Conservation (phyloP, 169 alveolate genomes). For the Plasmodium blacklocki region DNA sequence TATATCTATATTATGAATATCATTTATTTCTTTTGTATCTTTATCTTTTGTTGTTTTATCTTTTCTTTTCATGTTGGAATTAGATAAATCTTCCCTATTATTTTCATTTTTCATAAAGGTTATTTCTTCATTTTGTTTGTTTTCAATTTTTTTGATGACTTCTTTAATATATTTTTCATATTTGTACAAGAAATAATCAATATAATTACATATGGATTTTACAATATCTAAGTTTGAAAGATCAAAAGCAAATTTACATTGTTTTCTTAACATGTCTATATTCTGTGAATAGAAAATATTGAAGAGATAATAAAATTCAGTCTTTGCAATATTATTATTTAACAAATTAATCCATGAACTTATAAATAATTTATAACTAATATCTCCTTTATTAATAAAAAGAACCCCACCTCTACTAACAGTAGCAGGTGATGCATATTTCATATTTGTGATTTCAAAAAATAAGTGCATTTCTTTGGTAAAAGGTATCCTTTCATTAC, state of each 20-base stretch:
- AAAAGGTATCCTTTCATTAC: slow-evolving; percentile 96
- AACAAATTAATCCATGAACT: slow-evolving; percentile 93
- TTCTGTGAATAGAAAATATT: slow-evolving; percentile 88
- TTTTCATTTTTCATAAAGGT: slow-evolving; percentile 1
- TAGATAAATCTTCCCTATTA: background rate
- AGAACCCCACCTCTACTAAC: slow-evolving; percentile 98
- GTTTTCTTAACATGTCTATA: slow-evolving; percentile 81
- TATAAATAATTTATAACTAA: slow-evolving; percentile 95
- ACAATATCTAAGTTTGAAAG: slow-evolving; percentile 92
- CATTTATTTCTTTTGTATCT: background rate
- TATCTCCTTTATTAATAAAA: slow-evolving; percentile 95
- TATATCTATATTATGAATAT: background rate
- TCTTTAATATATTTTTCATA: slow-evolving; percentile 88
- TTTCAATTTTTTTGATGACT: slow-evolving; percentile 78
- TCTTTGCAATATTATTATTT: slow-evolving; percentile 91
- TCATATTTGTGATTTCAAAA: slow-evolving; percentile 94
- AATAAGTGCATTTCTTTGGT: slow-evolving; percentile 95
- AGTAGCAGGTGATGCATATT: slow-evolving; percentile 98
- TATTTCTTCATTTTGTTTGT: slow-evolving; percentile 73
- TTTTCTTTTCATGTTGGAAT: background rate
- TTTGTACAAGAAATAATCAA: slow-evolving; percentile 89
- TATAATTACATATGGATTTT: slow-evolving; percentile 87
- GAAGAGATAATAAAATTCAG: slow-evolving; percentile 91
- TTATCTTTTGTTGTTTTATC: background rate
- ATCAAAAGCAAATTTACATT: slow-evolving; percentile 89